Evolutionary conservation across 169 alveolate species (phyloP).

Genomic region (Plasmodium sp.): DNA sequence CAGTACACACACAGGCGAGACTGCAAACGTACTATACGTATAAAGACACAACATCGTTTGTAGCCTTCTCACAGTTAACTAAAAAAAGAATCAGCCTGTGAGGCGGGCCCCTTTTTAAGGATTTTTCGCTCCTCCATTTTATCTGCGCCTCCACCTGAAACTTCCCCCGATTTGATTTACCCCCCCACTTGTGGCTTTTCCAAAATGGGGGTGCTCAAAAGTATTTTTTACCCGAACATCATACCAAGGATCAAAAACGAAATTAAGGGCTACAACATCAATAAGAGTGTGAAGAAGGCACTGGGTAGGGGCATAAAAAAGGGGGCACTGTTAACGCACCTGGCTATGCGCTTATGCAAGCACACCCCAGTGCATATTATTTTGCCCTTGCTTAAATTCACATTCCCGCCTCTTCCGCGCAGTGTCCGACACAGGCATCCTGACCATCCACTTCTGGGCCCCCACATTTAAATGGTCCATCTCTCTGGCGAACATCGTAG

Average conservation of each 20-base stretch:
- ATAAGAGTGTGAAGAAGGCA: slow-evolving; percentile 44
- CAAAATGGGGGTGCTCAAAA: slow-evolving; percentile 56
- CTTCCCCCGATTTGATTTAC: neutral
- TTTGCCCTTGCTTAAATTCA: neutral
- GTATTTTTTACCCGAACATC: slow-evolving; percentile 63
- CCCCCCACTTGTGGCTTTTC: neutral
- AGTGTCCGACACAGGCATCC: slow-evolving; percentile 90
- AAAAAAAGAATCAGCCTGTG: neutral
- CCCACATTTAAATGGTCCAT: slow-evolving; percentile 95
- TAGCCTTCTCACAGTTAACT: neutral
- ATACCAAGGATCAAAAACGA: slow-evolving; percentile 46
- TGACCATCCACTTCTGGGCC: slow-evolving; percentile 95
- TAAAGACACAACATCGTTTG: neutral
- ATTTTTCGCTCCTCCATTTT: neutral
- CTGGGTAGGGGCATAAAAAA: slow-evolving; percentile 35
- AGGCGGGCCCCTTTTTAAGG: neutral
- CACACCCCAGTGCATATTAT: neutral
- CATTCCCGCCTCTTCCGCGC: neutral
- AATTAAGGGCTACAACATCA: slow-evolving; percentile 46
- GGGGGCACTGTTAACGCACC: neutral
- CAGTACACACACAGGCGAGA: neutral
- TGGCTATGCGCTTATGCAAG: neutral
- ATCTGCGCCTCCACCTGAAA: neutral
- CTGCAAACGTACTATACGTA: neutral
- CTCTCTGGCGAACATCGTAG: slow-evolving; percentile 92